phyloP scores from a whole-genome alignment of 352 stramenopile species.

The Pythium folliculosum region DNA sequence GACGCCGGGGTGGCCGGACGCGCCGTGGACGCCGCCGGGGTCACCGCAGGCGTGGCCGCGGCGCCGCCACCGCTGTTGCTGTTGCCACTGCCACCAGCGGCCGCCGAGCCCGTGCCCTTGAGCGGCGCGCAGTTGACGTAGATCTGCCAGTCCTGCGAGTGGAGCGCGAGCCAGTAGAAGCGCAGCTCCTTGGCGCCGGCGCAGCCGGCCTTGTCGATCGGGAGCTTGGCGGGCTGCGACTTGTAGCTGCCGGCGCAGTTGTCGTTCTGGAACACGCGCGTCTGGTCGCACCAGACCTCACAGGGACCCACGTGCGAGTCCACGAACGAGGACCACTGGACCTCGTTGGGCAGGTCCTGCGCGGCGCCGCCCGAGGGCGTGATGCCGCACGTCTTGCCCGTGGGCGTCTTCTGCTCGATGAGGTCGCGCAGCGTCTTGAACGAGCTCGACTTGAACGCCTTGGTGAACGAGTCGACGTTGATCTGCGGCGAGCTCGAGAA shows the following conservation, averaged over 20 bases:
- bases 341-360: constrained; percentile 23
- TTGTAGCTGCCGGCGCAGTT: constrained; percentile 32
- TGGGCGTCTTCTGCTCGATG: constrained; percentile 28
- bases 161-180: constrained; percentile 35
- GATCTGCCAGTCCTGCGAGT: constrained; percentile 33
- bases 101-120: constrained; percentile 14
- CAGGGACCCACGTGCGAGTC: constrained; percentile 34
- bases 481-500: constrained; percentile 31
- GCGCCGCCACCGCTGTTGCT: neutral
- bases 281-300: constrained; percentile 42
- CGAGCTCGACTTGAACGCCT: constrained; percentile 28
- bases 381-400: constrained; percentile 24
- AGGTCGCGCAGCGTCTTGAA: constrained; percentile 33
- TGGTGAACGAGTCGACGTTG: constrained; percentile 32
- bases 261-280: constrained; percentile 31
- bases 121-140: constrained; percentile 38
- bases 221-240: constrained; percentile 23
- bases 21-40: neutral
- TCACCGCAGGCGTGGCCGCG: constrained; percentile 10
- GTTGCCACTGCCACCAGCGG: neutral
- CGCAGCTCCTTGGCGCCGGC: constrained; percentile 28
- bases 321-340: constrained; percentile 32
- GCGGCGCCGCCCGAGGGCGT: constrained; percentile 3
- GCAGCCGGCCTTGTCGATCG: constrained; percentile 32
- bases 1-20: neutral